Evolutionary conservation across 2,329 filamentous ascomycete genomes (phyloP).

Genomic region (Chaetoscypha palmicola): DNA sequence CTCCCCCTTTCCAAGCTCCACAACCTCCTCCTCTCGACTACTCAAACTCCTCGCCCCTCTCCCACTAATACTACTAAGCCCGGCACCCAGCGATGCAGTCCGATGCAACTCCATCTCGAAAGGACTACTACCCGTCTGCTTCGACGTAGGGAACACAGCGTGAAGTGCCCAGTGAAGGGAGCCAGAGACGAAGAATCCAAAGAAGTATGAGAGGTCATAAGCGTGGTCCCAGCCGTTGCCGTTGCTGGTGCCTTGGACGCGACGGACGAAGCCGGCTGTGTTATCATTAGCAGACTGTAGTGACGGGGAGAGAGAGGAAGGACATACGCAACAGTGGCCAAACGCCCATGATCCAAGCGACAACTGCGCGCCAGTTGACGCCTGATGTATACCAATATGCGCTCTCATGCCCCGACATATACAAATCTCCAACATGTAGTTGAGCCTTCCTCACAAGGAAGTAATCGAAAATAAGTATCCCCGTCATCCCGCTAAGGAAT

Average conservation of each 20-base stretch:
- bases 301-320: background rate
- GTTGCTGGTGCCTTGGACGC: constrained; percentile 17
- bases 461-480: constrained; percentile 41
- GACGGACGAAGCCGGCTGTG: constrained; percentile 25
- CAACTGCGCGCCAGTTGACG: constrained; percentile 29
- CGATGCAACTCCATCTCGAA: constrained; percentile 26
- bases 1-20: background rate
- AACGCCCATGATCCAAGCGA: constrained; percentile 18
- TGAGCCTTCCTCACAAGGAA: constrained; percentile 34
- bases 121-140: constrained; percentile 24
- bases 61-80: background rate
- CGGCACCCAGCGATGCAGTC: background rate
- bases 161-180: constrained; percentile 22
- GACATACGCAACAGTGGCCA: constrained; percentile 29
- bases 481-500: constrained; percentile 42
- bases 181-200: constrained; percentile 26
- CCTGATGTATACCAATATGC: constrained; percentile 30
- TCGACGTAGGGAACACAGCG: constrained; percentile 20
- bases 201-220: constrained; percentile 29
- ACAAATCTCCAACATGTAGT: constrained; percentile 29
- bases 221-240: constrained; percentile 30
- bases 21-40: background rate
- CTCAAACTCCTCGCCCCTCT: background rate
- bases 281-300: background rate
- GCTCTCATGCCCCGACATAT: constrained; percentile 20